Evolutionary conservation across 2,329 filamentous ascomycete species (phyloP).

Genomic region (Colletotrichum sansevieriae): DNA sequence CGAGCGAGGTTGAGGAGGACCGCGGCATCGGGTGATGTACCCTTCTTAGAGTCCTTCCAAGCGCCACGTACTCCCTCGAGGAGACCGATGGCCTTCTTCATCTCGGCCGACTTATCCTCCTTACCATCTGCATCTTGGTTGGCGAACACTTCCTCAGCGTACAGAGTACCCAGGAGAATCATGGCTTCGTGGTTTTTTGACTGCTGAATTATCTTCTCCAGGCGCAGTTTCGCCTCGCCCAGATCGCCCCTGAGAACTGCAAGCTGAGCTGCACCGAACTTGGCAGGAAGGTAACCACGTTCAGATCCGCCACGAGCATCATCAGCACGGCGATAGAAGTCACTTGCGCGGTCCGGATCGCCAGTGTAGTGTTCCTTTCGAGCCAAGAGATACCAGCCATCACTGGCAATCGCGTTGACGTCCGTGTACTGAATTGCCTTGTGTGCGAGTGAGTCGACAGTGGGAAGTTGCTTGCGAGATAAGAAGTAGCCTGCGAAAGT

Average conservation of each 20-base stretch:
- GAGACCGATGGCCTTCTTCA: slow-evolving; percentile 86
- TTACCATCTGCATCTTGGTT: slow-evolving; percentile 78
- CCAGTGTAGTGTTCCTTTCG: slow-evolving; percentile 90
- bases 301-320: slow-evolving; percentile 93
- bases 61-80: slow-evolving; percentile 86
- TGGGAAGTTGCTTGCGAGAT: slow-evolving; percentile 81
- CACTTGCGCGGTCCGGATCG: slow-evolving; percentile 79
- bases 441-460: slow-evolving; percentile 87
- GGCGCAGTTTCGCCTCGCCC: slow-evolving; percentile 89
- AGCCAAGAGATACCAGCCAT: slow-evolving; percentile 96
- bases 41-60: slow-evolving; percentile 95
- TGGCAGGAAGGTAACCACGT: slow-evolving; percentile 90
- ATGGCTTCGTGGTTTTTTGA: slow-evolving; percentile 89
- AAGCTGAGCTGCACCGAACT: slow-evolving; percentile 93
- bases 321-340: slow-evolving; percentile 92
- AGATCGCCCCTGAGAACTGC: slow-evolving; percentile 86
- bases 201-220: slow-evolving; percentile 94
- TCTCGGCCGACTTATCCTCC: slow-evolving; percentile 88
- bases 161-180: slow-evolving; percentile 89
- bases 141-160: slow-evolving; percentile 93
- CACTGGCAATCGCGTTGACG: slow-evolving; percentile 95
- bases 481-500: slow-evolving; percentile 94
- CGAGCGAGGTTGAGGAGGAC: slow-evolving; percentile 93
- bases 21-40: slow-evolving; percentile 82
- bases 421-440: slow-evolving; percentile 97